A percentile compares a stretch with the other conserved stretches of the same genome.
Conservation (phyloP, 164 flowering plant species). For the Tinospora cordifolia region DNA sequence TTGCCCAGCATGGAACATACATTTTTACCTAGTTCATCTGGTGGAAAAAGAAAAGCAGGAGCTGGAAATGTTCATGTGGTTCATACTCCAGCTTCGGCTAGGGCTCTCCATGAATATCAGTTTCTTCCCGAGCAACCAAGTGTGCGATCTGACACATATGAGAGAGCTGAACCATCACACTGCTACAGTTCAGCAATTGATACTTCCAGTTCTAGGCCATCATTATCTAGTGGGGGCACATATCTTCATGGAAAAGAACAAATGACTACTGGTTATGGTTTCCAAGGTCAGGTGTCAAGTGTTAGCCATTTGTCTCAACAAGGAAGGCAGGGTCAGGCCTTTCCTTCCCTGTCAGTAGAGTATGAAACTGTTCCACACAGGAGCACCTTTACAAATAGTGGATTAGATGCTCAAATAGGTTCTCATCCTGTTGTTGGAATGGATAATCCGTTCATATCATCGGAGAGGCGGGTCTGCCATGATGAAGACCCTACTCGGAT, state of each 20-base stretch:
- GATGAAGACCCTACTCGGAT: conserved; percentile 50
- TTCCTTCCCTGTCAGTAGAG: conserved; percentile 42
- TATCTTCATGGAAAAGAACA: conserved; percentile 46
- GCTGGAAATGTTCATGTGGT: conserved; percentile 20
- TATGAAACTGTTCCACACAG: conserved; percentile 39
- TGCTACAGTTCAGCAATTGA: conserved; percentile 42
- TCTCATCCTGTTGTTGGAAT: conserved; percentile 41
- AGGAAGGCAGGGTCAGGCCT: conserved; percentile 37
- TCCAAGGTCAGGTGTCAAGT: conserved; percentile 39
- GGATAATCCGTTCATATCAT: conserved; percentile 40
- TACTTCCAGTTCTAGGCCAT: conserved; percentile 35
- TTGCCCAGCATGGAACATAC: conserved; percentile 25
- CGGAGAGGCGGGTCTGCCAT: conserved; percentile 37
- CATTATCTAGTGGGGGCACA: conserved; percentile 37
- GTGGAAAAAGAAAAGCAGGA: conserved; percentile 23
- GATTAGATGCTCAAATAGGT: conserved; percentile 37
- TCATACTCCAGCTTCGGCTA: conserved; percentile 29
- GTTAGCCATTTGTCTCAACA: conserved; percentile 46
- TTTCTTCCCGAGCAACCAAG: conserved; percentile 91
- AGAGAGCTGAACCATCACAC: conserved; percentile 47
- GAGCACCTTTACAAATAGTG: conserved; percentile 29
- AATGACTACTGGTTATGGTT: conserved; percentile 34
- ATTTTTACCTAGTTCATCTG: conserved; percentile 23
- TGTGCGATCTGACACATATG: conserved; percentile 53
- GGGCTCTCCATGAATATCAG: conserved; percentile 73